Conservation (phyloP, 768 basidiomycete species). For the Trametes maxima region DNA sequence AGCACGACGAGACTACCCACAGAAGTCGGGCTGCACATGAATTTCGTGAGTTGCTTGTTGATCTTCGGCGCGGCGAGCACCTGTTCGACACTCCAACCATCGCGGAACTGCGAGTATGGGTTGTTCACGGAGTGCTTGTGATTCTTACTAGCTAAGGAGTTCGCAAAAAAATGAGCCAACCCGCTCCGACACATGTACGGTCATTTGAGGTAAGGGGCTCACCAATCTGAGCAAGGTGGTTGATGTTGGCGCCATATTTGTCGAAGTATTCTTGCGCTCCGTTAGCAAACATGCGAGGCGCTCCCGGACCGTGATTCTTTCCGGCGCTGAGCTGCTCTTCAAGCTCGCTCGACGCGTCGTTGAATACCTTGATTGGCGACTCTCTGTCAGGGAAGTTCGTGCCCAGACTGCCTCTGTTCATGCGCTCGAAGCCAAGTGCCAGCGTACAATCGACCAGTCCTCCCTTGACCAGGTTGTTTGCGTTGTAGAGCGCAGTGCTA, state of each 20-base stretch:
- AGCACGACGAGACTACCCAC: constrained; percentile 38
- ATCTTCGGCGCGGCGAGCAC: constrained; percentile 68
- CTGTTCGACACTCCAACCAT: constrained; percentile 75
- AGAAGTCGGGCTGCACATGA: constrained; percentile 88
- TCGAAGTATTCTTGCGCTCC: constrained; percentile 74
- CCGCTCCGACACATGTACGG: not conserved
- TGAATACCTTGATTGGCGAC: constrained; percentile 51
- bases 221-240: constrained; percentile 81
- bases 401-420: constrained; percentile 73
- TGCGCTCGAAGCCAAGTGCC: constrained; percentile 86
- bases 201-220: constrained; percentile 19
- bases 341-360: constrained; percentile 46
- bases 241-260: constrained; percentile 67
- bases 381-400: constrained; percentile 59
- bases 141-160: constrained; percentile 69
- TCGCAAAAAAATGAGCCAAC: not conserved
- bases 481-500: constrained; percentile 74
- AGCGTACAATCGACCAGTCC: constrained; percentile 74
- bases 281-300: constrained; percentile 76
- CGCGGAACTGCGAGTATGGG: constrained; percentile 84
- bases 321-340: constrained; percentile 50
- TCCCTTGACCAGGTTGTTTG: constrained; percentile 68
- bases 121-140: constrained; percentile 82
- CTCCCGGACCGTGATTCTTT: constrained; percentile 66
- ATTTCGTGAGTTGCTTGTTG: constrained; percentile 73